These are phyloP conservation scores for Athelia psychrophila DNA, from an alignment of 1,284 basidiomycete genomes.

Conservation along the genomic window DNA sequence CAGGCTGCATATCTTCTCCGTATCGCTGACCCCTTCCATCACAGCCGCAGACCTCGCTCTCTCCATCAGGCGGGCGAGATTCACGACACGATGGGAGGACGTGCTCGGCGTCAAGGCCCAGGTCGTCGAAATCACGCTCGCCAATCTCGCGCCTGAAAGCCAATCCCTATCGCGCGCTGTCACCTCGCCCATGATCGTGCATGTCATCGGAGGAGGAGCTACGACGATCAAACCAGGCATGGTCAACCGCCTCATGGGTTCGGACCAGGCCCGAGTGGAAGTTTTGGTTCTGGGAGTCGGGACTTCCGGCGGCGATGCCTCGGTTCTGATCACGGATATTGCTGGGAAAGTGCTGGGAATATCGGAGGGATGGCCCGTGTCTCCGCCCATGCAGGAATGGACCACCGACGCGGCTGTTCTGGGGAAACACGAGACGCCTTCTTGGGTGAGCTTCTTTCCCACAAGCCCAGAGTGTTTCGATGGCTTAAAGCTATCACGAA, in stretches of 20 bases:
- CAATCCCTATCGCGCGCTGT: constrained; percentile 24
- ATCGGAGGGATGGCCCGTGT: constrained; percentile 33
- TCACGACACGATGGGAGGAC: constrained; percentile 41
- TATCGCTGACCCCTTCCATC: constrained; percentile 36
- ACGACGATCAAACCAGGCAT: constrained; percentile 32
- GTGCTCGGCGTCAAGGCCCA: constrained; percentile 33
- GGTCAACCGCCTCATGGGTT: constrained; percentile 39
- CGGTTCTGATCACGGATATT: constrained; percentile 29
- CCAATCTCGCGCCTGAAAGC: constrained; percentile 39
- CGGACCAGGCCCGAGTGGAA: constrained; percentile 43
- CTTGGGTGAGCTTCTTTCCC: constrained; percentile 37
- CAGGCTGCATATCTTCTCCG: constrained; percentile 43
- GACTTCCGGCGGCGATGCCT: constrained; percentile 25
- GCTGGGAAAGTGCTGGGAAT: constrained; percentile 27
- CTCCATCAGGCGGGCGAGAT: constrained; percentile 35
- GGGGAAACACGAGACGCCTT: constrained; percentile 45
- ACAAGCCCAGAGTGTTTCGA: background rate
- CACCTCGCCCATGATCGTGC: constrained; percentile 30
- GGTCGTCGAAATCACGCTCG: constrained; percentile 42
- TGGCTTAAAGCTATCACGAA: constrained; percentile 3
- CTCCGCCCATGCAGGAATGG: constrained; percentile 37
- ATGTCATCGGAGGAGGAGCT: constrained; percentile 33
- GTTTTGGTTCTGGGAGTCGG: constrained; percentile 31
- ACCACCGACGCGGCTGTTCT: constrained; percentile 34
- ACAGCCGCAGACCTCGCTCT: constrained; percentile 18